Conservation (phyloP, 2,329 filamentous ascomycete genomes). For the Paecilomyces formosus region DNA sequence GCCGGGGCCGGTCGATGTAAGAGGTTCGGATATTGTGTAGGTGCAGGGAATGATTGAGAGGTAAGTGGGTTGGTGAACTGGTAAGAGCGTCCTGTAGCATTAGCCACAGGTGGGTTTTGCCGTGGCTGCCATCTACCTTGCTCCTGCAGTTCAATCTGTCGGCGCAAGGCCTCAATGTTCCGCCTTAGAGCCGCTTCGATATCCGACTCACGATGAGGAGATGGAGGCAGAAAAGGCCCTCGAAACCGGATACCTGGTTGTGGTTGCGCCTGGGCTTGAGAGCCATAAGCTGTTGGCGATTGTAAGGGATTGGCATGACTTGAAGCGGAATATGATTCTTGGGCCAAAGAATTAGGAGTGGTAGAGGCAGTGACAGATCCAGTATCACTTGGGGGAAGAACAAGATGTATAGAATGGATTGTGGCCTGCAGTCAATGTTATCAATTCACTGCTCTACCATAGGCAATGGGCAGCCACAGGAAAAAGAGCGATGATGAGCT, state of each 20-base stretch:
- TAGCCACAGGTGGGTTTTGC: background rate
- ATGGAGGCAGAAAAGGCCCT: slow-evolving; percentile 1
- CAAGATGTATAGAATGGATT: slow-evolving; percentile 32
- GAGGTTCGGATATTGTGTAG: background rate
- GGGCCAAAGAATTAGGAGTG: slow-evolving; percentile 1
- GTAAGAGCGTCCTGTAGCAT: background rate
- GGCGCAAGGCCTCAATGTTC: slow-evolving; percentile 15
- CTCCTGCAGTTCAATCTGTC: slow-evolving; percentile 13
- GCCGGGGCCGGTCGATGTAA: background rate
- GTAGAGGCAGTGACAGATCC: slow-evolving; percentile 6
- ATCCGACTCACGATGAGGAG: slow-evolving; percentile 9
- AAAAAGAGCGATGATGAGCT: slow-evolving; percentile 24
- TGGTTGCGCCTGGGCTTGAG: background rate
- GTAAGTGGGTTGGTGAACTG: background rate
- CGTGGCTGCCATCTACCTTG: slow-evolving; percentile 4
- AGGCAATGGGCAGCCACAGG: background rate
- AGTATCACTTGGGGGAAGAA: slow-evolving; percentile 30
- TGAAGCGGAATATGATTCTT: background rate
- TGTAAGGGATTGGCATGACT: background rate
- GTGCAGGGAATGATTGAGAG: background rate
- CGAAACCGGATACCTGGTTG: slow-evolving; percentile 8
- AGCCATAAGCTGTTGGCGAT: background rate
- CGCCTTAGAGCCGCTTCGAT: slow-evolving; percentile 13
- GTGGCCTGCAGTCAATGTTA: slow-evolving; percentile 11
- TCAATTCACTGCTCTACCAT: background rate